phyloP scores from a whole-genome alignment of 768 basidiomycete genomes.

The Tephrocybe sp. region DNA sequence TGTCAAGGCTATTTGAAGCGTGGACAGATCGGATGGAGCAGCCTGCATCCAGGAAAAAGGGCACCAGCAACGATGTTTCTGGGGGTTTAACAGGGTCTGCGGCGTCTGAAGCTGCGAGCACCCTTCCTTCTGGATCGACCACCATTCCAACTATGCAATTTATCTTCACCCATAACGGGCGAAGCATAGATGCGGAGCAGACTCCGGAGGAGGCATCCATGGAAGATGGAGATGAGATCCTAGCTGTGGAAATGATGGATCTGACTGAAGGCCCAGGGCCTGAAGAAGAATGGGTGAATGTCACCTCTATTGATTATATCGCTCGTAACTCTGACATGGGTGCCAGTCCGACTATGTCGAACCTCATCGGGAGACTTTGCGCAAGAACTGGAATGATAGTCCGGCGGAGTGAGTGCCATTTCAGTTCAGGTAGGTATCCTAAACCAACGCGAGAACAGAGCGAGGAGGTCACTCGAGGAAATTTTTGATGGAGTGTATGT shows the following conservation, averaged over 20 bases:
- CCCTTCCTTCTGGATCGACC: conserved; percentile 39
- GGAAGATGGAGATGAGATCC: conserved; percentile 87
- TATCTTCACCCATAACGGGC: conserved; percentile 82
- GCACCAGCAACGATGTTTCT: conserved; percentile 25
- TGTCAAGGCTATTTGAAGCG: conserved; percentile 79
- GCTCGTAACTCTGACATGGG: background rate
- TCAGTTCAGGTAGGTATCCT: background rate
- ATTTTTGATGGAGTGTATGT: conserved; percentile 86
- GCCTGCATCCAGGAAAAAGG: conserved; percentile 43
- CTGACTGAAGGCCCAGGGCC: conserved; percentile 68
- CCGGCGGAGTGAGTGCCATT: conserved; percentile 64
- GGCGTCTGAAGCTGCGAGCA: conserved; percentile 51
- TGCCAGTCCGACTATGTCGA: conserved; percentile 64
- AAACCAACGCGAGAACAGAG: conserved; percentile 41
- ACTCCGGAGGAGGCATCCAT: conserved; percentile 87
- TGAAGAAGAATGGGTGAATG: conserved; percentile 67
- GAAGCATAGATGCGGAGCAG: conserved; percentile 76
- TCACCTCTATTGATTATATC: background rate
- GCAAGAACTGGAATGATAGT: conserved; percentile 81
- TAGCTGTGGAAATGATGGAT: conserved; percentile 90
- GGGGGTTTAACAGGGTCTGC: conserved; percentile 47
- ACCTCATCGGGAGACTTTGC: conserved; percentile 66
- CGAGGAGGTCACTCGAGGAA: conserved; percentile 72
- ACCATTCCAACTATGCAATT: conserved; percentile 64
- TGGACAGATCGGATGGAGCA: conserved; percentile 90